Evolutionary conservation across 768 basidiomycete species (phyloP), one percentile per base, ranked within the genome.

Genomic region (Boletus rufocinnamomeus): DNA sequence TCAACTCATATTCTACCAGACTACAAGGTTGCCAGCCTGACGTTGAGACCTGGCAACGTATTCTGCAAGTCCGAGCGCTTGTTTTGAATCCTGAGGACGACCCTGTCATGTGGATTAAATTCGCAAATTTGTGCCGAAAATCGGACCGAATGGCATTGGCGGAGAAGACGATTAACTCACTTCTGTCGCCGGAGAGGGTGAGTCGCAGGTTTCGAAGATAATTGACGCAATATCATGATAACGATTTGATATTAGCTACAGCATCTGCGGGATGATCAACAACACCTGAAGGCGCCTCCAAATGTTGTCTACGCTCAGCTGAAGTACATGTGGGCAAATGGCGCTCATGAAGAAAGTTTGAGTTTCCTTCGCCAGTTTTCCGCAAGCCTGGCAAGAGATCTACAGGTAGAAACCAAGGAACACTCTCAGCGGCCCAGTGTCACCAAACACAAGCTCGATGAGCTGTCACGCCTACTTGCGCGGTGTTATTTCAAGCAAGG

Each of bases 41-140:
- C 66, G 96, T 98, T 35, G 97, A 99, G 74, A 94, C 97, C 6
- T 99, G 97, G 97, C 97, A 98, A 72, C 86, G 96, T 21, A 92
- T 98, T 54, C 79, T 99, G 10, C 96, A 98, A 79, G 94, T 99
- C 50, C 85, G 97, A 53, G 93, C 95, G 0, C 81, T 98, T 52
- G 95, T 99, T 23, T 79, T 98, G 28, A 91, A 85, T 45, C 96
- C 97, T 0, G 91, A 91, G 62, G 94, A 97, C 61, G 95, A 98
- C 69, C 93, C 91, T 45, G 84, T 91, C 47, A 98, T 97, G 87
- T 98, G 95, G 95, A 97, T 99, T 75, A 95, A 97, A 75, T 98
- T 99, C 68, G 93, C 96, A 3, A 98, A 99, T 67, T 79, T 98
- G 1, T 98, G 97, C 70, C 91, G 97, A 52, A 96, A 96, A 75